Base-by-base conservation (phyloP, 1,284 basidiomycete species). In the Apiotrichum sp. region DNA sequence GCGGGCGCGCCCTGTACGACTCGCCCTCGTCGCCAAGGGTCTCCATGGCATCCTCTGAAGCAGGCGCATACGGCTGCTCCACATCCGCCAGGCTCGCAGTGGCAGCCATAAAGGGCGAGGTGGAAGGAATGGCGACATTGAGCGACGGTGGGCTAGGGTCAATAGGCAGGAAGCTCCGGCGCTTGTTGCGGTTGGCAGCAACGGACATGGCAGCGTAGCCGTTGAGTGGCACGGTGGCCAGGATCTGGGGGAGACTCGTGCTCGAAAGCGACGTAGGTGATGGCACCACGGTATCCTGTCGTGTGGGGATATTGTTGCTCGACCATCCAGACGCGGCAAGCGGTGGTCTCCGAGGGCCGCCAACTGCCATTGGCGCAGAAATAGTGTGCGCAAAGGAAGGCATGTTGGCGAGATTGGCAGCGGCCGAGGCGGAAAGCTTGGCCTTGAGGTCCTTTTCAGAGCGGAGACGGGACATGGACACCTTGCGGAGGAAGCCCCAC, bases 401-500 rank as follows among this genome's bases (percentile, higher is more conserved):
- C 64, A 73, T 65, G 5, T 59, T 56, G 36, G 61, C 57, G 16
- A 71, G 41, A 48, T 72, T 72, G 49, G 63, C 64, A 11, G 66
- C 63, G 6, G 70, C 71, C 13, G 68, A 69, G 7, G 65, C 65
- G 2, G 59, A 53, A 2, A 74, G 50, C 33, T 63, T 57, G 7
- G 62, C 59, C n/a, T 13, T 40, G 29, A 9, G 6, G 32, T 57
- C 62, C 58, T 65, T 64, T 3, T 69, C 66, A 10, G 62, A 49
- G 3, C 59, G 51, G 22, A 61, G 48, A 13, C 59, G 56, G 29
- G 89, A 86, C 88, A 93, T 92, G 9, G 89, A 93, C 88, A 96
- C 93, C 78, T 96, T 96, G 77, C 92, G 90, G 59, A 96, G 78
- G 78, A 96, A 93, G 3, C 92, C 89, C 89, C 90, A 93, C 57